Conservation (phyloP, 768 basidiomycete genomes). For the Lactarius vividus region DNA sequence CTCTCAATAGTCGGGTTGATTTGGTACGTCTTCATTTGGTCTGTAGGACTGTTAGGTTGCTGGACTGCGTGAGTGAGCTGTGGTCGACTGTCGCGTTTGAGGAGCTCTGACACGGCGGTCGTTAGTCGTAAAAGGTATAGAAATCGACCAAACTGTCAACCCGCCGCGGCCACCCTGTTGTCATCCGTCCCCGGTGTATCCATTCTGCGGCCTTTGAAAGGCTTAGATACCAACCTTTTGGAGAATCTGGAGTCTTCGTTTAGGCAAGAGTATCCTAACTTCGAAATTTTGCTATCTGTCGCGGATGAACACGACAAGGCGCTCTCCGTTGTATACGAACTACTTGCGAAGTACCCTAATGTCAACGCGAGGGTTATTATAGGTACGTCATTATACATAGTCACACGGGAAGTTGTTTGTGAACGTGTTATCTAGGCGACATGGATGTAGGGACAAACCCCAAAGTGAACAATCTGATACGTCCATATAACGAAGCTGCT, state of each 20-base stretch:
- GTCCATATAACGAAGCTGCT: conserved; percentile 73
- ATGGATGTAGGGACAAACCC: conserved; percentile 89
- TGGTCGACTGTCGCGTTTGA: neutral
- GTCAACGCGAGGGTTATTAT: conserved; percentile 73
- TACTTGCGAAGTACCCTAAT: conserved; percentile 74
- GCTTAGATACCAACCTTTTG: conserved; percentile 91
- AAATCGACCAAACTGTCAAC: conserved; percentile 57
- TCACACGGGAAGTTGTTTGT: neutral
- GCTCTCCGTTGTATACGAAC: conserved; percentile 71
- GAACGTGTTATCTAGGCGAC: conserved; percentile 52
- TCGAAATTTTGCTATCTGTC: conserved; percentile 87
- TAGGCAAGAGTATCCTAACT: conserved; percentile 86
- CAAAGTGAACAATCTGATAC: conserved; percentile 94
- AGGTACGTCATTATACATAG: conserved; percentile 48
- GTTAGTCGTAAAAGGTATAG: conserved; percentile 75
- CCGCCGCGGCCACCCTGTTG: conserved; percentile 45
- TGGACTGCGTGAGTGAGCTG: conserved; percentile 30
- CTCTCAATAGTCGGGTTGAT: conserved; percentile 27
- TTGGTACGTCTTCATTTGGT: conserved; percentile 46
- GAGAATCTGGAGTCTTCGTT: conserved; percentile 96
- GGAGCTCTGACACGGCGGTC: neutral
- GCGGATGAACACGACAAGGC: conserved; percentile 90
- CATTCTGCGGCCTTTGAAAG: conserved; percentile 91
- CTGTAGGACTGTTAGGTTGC: conserved; percentile 34
- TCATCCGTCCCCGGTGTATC: conserved; percentile 79